Conservation (phyloP, 805 yeast species). For the Ascoidea tarda region DNA sequence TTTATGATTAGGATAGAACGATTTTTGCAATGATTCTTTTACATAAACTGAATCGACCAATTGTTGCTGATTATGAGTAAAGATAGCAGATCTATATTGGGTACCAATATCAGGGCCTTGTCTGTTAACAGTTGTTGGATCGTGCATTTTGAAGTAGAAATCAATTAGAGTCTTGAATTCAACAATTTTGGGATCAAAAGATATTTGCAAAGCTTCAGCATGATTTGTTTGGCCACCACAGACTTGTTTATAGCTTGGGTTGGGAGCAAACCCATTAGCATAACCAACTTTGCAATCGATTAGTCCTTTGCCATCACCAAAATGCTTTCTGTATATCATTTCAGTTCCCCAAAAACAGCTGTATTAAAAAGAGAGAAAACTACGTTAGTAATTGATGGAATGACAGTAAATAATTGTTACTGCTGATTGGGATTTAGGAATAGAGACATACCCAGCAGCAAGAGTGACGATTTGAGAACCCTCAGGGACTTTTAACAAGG, state of each 20-base stretch:
- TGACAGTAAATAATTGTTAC: constrained; percentile 22
- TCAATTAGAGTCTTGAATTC: constrained; percentile 50
- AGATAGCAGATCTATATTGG: constrained; percentile 81
- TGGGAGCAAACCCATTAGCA: constrained; percentile 57
- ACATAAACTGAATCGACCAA: constrained; percentile 28
- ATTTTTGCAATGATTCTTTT: constrained; percentile 44
- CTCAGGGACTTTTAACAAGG: constrained; percentile 26
- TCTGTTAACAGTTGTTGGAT: constrained; percentile 70
- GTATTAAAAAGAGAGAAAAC: constrained; percentile 17
- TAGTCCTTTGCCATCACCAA: constrained; percentile 40
- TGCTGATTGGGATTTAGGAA: too few relatives aligned
- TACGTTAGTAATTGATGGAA: background rate
- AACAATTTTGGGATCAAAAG: constrained; percentile 62
- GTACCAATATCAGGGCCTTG: constrained; percentile 89
- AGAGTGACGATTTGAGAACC: constrained; percentile 41
- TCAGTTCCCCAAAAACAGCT: constrained; percentile 83
- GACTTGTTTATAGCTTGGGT: constrained; percentile 43
- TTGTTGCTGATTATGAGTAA: constrained; percentile 37
- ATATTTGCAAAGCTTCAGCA: constrained; percentile 76
- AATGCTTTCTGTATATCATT: constrained; percentile 62
- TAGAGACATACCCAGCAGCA: constrained; percentile 30
- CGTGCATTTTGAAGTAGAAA: constrained; percentile 85
- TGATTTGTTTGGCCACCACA: constrained; percentile 60
- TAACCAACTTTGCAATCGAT: constrained; percentile 79
- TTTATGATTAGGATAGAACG: constrained; percentile 58